Base-by-base conservation (phyloP, 2,329 filamentous ascomycete genomes). In the Fusarium sp. region DNA sequence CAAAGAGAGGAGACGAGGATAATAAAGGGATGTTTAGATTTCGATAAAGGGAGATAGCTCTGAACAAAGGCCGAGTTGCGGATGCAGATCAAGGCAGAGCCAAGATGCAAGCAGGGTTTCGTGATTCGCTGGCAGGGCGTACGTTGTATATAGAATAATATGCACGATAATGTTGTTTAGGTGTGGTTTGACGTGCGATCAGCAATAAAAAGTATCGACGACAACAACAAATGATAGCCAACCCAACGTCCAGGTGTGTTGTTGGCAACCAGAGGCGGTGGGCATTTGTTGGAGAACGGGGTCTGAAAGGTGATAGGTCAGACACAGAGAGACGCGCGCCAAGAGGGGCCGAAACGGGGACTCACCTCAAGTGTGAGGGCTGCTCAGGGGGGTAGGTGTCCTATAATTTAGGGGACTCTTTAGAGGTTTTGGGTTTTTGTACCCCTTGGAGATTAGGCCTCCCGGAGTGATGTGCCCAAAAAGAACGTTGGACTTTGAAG, bases 221-320 rank as follows among this genome's bases (percentile, higher is more conserved):
- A 53, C 62, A 76, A 74, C 71, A 73, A 73, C 62, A 75, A 69
- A 69, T 72, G 58, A 72, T 67, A 60, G 64, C 57, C 38, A 61
- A 52, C 52, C 46, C 35, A 60, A 68, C 47, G 59, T 60, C 46
- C 33, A 38, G 50, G 50, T 54, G 49, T 60, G 67, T 69, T 64
- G 72, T 65, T 64, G 66, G 49, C 70, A 73, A 61, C 67, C 58
- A 73, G 71, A 72, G 68, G 74, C 71, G 74, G 73, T 77, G 75
- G 75, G 72, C 69, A 54, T 74, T 62, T 72, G 67, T 59, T 54
- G 50, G 54, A 73, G 72, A 54, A 54, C 6, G 13, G 23, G 9
- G 19, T 18, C 25, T 37, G 40, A 19, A 35, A 37, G 30, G 50
- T 78, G 75, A 78, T 77, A 77, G 75, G 75, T 71, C 74, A 73